Conservation (phyloP, 2,329 filamentous ascomycete genomes). For the Stagonosporopsis vannaccii region DNA sequence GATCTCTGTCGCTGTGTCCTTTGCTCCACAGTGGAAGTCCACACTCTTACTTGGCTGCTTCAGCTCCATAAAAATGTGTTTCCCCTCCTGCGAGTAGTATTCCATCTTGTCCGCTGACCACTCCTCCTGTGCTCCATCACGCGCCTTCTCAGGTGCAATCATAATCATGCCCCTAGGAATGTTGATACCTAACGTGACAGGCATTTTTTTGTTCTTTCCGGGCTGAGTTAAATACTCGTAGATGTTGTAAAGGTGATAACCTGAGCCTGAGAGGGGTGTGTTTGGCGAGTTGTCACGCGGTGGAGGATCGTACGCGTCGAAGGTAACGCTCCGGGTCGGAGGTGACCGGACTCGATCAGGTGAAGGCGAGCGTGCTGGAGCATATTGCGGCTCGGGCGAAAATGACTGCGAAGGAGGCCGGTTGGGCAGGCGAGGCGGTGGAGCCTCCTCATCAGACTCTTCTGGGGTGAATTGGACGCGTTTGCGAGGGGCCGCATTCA, state of each 20-base stretch:
- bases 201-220: slow-evolving; percentile 98
- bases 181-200: slow-evolving; percentile 95
- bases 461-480: slow-evolving; percentile 68
- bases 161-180: slow-evolving; percentile 86
- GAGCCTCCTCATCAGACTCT: slow-evolving; percentile 69
- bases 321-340: slow-evolving; percentile 50
- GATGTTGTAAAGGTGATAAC: slow-evolving; percentile 94
- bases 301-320: slow-evolving; percentile 53
- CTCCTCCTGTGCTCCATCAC: slow-evolving; percentile 85
- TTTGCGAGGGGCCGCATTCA: slow-evolving; percentile 54
- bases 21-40: slow-evolving; percentile 96
- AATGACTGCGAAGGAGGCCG: slow-evolving; percentile 66
- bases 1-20: slow-evolving; percentile 95
- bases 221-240: slow-evolving; percentile 97
- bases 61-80: slow-evolving; percentile 95
- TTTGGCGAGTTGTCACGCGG: slow-evolving; percentile 49
- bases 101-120: slow-evolving; percentile 95
- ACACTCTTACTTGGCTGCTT: slow-evolving; percentile 91
- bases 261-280: slow-evolving; percentile 68
- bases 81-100: slow-evolving; percentile 98
- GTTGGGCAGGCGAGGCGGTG: slow-evolving; percentile 66
- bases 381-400: slow-evolving; percentile 57
- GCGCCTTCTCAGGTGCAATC: slow-evolving; percentile 83
- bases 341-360: slow-evolving; percentile 39
- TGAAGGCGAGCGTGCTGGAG: slow-evolving; percentile 51